A percentile compares a stretch with the other conserved stretches of the same genome.
phyloP scores from a whole-genome alignment of 805 yeast species.

The Priceomyces medius region DNA sequence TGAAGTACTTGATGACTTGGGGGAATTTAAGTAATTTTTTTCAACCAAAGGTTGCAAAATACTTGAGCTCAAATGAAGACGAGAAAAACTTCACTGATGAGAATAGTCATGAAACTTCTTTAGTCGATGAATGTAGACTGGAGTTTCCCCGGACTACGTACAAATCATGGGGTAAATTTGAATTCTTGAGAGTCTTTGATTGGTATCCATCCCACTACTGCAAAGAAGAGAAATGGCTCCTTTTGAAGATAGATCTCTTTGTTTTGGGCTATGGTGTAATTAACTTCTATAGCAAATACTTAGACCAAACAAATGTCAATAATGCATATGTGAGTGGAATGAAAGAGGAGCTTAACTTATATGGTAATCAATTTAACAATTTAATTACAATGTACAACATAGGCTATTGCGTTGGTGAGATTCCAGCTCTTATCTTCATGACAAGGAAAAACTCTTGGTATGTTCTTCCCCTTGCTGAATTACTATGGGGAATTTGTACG shows the following conservation, averaged over 20 bases:
- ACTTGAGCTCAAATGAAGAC: too few species aligned
- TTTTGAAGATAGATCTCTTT: conserved; percentile 29
- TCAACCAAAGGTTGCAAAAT: too few species aligned
- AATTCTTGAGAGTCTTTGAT: too few species aligned
- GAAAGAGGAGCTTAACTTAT: conserved; percentile 54
- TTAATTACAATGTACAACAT: conserved; percentile 28
- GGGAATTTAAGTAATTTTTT: too few species aligned
- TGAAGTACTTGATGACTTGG: too few species aligned
- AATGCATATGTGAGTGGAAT: conserved; percentile 69
- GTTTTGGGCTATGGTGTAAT: conserved; percentile 25
- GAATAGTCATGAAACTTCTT: too few species aligned
- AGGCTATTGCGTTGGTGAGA: conserved; percentile 24
- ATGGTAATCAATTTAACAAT: conserved; percentile 61
- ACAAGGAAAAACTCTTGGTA: conserved; percentile 56
- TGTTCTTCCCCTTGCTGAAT: conserved; percentile 54
- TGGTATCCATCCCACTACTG: too few species aligned
- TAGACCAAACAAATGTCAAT: conserved; percentile 59
- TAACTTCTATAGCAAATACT: conserved; percentile 44
- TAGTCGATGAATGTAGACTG: too few species aligned
- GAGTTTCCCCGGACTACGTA: too few species aligned
- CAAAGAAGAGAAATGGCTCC: conserved; percentile 22
- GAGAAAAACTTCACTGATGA: too few species aligned
- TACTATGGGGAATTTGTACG: conserved; percentile 68
- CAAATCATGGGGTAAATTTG: too few species aligned
- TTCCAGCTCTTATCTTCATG: conserved; percentile 47